Evolutionary conservation across 208 protist species (phyloP).

Genomic region (Trypanosoma theileri): DNA sequence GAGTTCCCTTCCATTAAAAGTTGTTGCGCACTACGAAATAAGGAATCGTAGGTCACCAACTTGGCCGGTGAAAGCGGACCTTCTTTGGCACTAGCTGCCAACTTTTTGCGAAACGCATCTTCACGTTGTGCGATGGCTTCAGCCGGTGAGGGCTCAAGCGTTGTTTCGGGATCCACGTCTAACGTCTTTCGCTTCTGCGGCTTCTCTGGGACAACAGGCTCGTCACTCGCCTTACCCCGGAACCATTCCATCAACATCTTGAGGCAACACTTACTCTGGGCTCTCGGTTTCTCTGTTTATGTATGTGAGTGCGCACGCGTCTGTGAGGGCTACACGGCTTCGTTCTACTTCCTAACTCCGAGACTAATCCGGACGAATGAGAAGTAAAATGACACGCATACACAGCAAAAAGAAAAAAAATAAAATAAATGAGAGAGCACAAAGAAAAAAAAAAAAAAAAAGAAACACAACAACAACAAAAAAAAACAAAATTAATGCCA

Average conservation of each 20-base stretch:
- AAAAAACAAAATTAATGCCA: background rate
- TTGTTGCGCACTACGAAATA: conserved; percentile 66
- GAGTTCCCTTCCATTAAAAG: conserved; percentile 71
- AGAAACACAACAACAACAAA: background rate
- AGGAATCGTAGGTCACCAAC: conserved; percentile 68
- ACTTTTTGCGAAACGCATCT: conserved; percentile 72
- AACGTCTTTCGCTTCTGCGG: conserved; percentile 39
- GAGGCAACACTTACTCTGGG: background rate
- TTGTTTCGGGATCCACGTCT: conserved; percentile 77
- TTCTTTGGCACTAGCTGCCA: conserved; percentile 62
- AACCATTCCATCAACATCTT: conserved; percentile 88
- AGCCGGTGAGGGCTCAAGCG: conserved; percentile 61
- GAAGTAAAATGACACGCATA: background rate
- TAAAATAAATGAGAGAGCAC: conserved; percentile 3
- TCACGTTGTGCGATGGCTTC: conserved; percentile 34
- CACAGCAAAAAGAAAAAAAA: background rate
- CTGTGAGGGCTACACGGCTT: no score
- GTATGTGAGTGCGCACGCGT: no score
- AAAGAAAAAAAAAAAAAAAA: background rate
- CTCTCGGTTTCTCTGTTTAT: no score
- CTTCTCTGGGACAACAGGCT: conserved; percentile 32
- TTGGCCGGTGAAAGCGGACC: conserved; percentile 43
- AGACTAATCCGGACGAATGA: no score
- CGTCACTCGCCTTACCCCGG: conserved; percentile 44
- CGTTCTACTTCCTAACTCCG: no score